A percentile compares a stretch with the other conserved stretches of the same genome.
Conservation (phyloP, 441 rosid species). For the California macrophylla region DNA sequence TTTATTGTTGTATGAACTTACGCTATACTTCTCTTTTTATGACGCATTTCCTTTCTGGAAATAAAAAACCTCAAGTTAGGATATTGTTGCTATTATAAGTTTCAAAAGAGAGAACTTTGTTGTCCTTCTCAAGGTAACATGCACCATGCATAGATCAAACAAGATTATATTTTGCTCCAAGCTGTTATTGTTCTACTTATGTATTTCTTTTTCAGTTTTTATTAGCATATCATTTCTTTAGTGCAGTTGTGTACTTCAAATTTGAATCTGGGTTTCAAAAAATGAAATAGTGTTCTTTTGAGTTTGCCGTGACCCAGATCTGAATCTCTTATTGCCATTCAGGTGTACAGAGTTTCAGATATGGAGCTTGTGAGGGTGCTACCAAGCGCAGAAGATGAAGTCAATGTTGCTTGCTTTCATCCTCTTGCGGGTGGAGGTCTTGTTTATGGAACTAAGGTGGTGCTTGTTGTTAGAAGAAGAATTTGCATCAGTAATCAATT, state of each 20-base stretch:
- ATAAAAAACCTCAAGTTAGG: neutral
- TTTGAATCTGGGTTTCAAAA: neutral
- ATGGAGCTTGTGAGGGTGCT: conserved; percentile 91
- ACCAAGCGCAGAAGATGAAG: conserved; percentile 89
- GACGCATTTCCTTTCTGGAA: neutral
- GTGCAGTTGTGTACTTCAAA: neutral
- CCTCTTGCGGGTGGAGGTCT: conserved; percentile 87
- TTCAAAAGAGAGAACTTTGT: neutral
- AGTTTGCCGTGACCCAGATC: neutral
- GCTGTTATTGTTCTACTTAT: neutral
- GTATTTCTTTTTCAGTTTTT: neutral
- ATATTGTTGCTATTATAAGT: neutral
- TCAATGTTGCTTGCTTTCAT: conserved; percentile 84
- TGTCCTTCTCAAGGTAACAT: neutral
- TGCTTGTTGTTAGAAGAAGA: conserved; percentile 6
- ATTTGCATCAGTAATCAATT: neutral
- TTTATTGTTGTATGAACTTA: neutral
- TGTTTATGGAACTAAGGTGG: conserved; percentile 87
- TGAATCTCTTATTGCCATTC: conserved; percentile 15
- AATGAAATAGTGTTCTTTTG: neutral
- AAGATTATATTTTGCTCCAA: neutral
- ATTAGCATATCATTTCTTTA: neutral
- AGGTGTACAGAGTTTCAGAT: conserved; percentile 94
- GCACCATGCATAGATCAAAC: neutral
- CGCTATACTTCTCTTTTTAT: neutral